Conservation (phyloP, 768 basidiomycete genomes). For the Pulveroboletus sp. region DNA sequence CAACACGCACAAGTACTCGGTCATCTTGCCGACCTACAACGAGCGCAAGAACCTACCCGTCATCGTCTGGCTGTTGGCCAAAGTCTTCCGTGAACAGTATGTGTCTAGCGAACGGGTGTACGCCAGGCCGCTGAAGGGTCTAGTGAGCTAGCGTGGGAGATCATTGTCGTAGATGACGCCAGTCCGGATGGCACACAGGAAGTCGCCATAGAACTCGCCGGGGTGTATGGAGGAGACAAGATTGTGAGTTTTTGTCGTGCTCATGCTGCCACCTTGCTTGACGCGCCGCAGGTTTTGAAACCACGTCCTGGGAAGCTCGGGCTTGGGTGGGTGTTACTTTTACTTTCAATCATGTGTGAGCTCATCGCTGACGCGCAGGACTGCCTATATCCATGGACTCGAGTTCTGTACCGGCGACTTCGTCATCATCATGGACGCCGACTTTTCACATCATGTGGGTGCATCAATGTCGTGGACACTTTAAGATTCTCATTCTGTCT, state of each 20-base stretch:
- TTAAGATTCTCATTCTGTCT: constrained; percentile 2
- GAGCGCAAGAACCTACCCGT: constrained; percentile 90
- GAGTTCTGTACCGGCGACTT: constrained; percentile 89
- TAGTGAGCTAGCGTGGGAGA: constrained; percentile 78
- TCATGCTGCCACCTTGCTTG: not conserved
- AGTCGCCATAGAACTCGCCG: constrained; percentile 73
- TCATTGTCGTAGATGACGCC: constrained; percentile 88
- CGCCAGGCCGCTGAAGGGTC: constrained; percentile 12
- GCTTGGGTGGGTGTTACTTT: constrained; percentile 57
- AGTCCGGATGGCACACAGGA: constrained; percentile 93
- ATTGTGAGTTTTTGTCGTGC: constrained; percentile 46
- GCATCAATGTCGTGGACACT: not conserved
- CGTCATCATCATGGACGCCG: constrained; percentile 96
- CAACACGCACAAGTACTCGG: constrained; percentile 77
- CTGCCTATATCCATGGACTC: constrained; percentile 89
- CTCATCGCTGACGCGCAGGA: constrained; percentile 41
- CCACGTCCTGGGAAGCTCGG: constrained; percentile 90
- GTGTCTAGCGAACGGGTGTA: constrained; percentile 23
- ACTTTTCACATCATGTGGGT: constrained; percentile 90
- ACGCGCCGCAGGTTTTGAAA: constrained; percentile 57
- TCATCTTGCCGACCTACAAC: constrained; percentile 92
- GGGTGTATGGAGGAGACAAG: constrained; percentile 77
- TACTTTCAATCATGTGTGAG: not conserved
- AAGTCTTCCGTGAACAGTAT: constrained; percentile 72
- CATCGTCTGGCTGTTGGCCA: constrained; percentile 80